phyloP scores from a whole-genome alignment of 495 filamentous ascomycete species.

The Penicillium paradoxum region DNA sequence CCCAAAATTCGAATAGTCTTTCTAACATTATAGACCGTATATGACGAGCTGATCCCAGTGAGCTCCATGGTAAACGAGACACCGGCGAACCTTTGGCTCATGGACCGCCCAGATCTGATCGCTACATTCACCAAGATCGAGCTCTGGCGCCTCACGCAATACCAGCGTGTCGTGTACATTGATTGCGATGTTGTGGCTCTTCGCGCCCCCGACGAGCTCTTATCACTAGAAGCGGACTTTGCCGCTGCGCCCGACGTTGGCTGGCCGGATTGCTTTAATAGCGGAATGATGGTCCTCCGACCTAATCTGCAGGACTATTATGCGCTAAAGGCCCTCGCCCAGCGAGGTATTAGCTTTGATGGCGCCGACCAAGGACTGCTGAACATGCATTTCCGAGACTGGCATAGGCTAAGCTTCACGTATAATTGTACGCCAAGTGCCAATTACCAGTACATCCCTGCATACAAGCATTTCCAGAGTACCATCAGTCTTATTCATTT shows the following conservation, averaged over 20 bases:
- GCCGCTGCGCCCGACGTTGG: conserved; percentile 92
- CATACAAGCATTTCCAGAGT: conserved; percentile 87
- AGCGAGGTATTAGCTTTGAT: conserved; percentile 88
- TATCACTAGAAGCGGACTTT: conserved; percentile 69
- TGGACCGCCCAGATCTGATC: conserved; percentile 85
- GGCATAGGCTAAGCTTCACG: conserved; percentile 84
- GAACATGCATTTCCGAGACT: conserved; percentile 89
- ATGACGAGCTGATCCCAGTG: conserved; percentile 85
- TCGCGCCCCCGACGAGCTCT: conserved; percentile 86
- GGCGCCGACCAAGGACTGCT: conserved; percentile 94
- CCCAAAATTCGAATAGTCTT: background rate
- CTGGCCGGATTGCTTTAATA: conserved; percentile 99
- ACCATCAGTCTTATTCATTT: conserved; percentile 87
- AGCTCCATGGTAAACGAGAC: conserved; percentile 66
- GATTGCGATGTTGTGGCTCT: conserved; percentile 87
- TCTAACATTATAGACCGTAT: conserved; percentile 57
- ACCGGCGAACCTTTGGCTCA: conserved; percentile 80
- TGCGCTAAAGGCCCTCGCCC: conserved; percentile 74
- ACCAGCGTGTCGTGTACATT: conserved; percentile 83
- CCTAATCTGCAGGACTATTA: conserved; percentile 87
- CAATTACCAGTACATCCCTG: conserved; percentile 92
- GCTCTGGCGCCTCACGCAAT: conserved; percentile 89
- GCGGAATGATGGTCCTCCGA: conserved; percentile 84
- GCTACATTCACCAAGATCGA: conserved; percentile 95
- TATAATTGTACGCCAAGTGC: conserved; percentile 96